A percentile compares a stretch with the other conserved stretches of the same genome.
These are phyloP conservation scores for Penicillium sp. DNA, from an alignment of 2,329 filamentous ascomycete species.

Conservation along the genomic window DNA sequence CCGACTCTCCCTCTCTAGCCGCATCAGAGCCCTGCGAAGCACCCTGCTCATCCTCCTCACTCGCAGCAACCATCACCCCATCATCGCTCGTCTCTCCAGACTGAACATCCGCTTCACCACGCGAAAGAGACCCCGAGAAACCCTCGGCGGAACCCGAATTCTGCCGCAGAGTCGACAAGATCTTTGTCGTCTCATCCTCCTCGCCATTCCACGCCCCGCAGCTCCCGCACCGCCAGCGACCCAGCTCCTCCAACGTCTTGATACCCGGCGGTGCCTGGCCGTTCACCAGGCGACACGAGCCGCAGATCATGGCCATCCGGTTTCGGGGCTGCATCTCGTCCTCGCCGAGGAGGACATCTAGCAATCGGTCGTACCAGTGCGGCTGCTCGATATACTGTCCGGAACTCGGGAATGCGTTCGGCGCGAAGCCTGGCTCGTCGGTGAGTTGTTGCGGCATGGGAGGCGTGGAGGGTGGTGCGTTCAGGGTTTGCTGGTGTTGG, in stretches of 20 bases:
- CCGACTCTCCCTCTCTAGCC: conserved; percentile 1
- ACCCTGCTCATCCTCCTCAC: conserved; percentile 31
- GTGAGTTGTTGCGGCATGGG: conserved; percentile 22
- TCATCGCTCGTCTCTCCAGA: conserved; percentile 27
- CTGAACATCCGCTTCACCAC: conserved; percentile 19
- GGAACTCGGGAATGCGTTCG: conserved; percentile 47
- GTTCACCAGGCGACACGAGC: conserved; percentile 82
- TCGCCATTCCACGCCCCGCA: conserved; percentile 82
- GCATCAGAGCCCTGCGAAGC: conserved; percentile 24
- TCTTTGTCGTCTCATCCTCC: conserved; percentile 72
- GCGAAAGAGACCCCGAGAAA: conserved; percentile 27
- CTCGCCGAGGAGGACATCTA: conserved; percentile 90
- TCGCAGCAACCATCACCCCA: conserved; percentile 28
- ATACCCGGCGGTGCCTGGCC: conserved; percentile 92
- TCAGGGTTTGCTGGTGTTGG: conserved; percentile 13
- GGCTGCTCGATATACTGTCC: conserved; percentile 46
- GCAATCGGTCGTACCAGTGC: conserved; percentile 91
- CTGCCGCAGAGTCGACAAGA: conserved; percentile 64
- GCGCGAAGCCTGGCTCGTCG: conserved; percentile 50
- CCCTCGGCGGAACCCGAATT: conserved; percentile 18
- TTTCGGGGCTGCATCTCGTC: conserved; percentile 94
- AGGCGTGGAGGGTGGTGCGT: conserved; percentile 10
- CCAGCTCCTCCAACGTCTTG: conserved; percentile 73
- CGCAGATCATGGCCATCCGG: conserved; percentile 82
- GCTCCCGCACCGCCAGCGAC: conserved; percentile 84